A percentile compares a stretch with the other conserved stretches of the same genome.
Conservation (phyloP, 192 early-diverging fungal genomes). For the Rhizoclosmatium globosum region DNA sequence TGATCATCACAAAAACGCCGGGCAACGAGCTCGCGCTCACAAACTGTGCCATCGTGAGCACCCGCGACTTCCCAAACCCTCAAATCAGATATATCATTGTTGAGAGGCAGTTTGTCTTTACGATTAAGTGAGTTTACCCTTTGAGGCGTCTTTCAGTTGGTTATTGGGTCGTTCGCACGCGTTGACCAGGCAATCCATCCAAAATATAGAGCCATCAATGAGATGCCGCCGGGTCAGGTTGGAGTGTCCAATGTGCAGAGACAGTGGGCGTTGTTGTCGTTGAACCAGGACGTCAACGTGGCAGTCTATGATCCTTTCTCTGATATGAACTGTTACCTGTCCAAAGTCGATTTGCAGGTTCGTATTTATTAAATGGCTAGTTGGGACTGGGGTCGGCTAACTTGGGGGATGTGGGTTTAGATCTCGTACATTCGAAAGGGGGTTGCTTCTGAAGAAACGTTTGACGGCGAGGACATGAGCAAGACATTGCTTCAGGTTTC, state of each 20-base stretch:
- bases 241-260: slow-evolving; percentile 67
- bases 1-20: slow-evolving; percentile 29
- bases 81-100: slow-evolving; percentile 75
- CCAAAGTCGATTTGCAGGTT: slow-evolving; percentile 56
- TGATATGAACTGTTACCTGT: slow-evolving; percentile 57
- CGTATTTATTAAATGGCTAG: neutral
- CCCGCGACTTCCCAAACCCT: slow-evolving; percentile 72
- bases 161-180: neutral
- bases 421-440: slow-evolving; percentile 42
- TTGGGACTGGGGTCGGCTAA: neutral
- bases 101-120: slow-evolving; percentile 84
- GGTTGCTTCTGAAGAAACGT: slow-evolving; percentile 54
- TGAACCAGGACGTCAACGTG: slow-evolving; percentile 69
- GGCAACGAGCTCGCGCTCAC: slow-evolving; percentile 56
- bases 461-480: slow-evolving; percentile 80
- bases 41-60: slow-evolving; percentile 81
- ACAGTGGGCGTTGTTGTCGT: slow-evolving; percentile 70
- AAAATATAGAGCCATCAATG: slow-evolving; percentile 52
- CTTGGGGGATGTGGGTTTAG: slow-evolving; percentile 20
- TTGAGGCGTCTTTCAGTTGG: neutral
- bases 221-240: slow-evolving; percentile 55
- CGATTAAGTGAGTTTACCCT: slow-evolving; percentile 65
- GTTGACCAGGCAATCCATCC: neutral
- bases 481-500: slow-evolving; percentile 58
- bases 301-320: slow-evolving; percentile 68